Evolutionary conservation across 2,329 filamentous ascomycete species (phyloP), one percentile per base, ranked within the genome.

Genomic region (Talaromyces sp.): DNA sequence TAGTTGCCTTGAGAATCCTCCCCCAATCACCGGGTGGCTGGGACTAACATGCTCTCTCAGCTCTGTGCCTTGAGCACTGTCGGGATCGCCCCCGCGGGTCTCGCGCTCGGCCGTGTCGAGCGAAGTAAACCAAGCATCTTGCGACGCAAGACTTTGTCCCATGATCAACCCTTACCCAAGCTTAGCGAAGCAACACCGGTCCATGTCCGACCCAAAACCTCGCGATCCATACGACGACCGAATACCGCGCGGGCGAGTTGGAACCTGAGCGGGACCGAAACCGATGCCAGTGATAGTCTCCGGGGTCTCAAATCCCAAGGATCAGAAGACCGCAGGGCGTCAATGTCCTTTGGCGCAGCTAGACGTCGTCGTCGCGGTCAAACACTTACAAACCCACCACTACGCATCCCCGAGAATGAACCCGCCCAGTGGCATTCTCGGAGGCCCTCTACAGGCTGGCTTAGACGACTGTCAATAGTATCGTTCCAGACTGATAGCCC

Each of bases 61-160:
- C 79, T 86, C 64, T 85, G 82, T 82, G 84, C 84, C 65, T 75
- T 83, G 69, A 82, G 82, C 76, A 84, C 82, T 64, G 76, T 85
- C 72, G 82, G 82, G 69, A 78, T 84, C 60, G 84, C 83, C 60
- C 78, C 81, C 51, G 76, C 83, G 52, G 84, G 84, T 56, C 75
- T 83, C 60, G 80, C 81, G 51, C 76, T 85, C 64, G 82, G 80
- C 65, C 80, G 78, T 61, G 76, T 77, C 51, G 75, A 80, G 62
- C 70, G 68, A 54, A 60, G 71, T 54, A 70, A 71, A 56, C 47
- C 63, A 51, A 58, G 62, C 20, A 52, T 60, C 40, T 63, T 61
- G 47, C 64, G 61, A 46, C 68, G 65, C 47, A 69, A 65, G 45
- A 63, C 62, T 10, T 43, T 63, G 42, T 51, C 58, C 49, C 54